Percentiles rank a stretch among this genome's conserved stretches.
Conservation (phyloP, 208 protist species). For the Lotmaria passim region DNA sequence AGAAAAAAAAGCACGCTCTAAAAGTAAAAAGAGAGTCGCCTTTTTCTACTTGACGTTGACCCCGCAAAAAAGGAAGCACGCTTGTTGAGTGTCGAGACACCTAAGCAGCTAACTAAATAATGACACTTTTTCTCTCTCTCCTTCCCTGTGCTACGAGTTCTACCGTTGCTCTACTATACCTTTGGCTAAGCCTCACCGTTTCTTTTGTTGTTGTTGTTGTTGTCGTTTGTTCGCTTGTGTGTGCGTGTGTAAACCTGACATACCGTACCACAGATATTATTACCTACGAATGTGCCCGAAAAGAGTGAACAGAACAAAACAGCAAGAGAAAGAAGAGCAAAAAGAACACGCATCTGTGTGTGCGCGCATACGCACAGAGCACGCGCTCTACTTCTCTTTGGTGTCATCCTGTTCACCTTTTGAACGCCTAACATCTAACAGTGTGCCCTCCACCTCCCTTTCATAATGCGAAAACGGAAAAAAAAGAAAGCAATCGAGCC, state of each 20-base stretch:
- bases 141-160: too few species aligned
- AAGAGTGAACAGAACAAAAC: background rate
- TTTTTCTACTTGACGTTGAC: too few species aligned
- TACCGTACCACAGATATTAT: background rate
- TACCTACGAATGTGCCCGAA: constrained; percentile 15
- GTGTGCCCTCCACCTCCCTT: background rate
- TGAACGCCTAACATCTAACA: constrained; percentile 22
- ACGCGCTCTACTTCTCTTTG: background rate
- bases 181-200: too few species aligned
- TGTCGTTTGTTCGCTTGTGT: too few species aligned
- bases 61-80: too few species aligned
- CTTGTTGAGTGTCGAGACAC: too few species aligned
- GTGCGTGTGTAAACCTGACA: constrained; percentile 14
- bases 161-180: too few species aligned
- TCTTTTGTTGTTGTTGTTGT: constrained; percentile 9
- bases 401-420: background rate
- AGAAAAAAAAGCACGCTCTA: too few species aligned
- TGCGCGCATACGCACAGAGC: background rate
- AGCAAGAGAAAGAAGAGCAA: background rate
- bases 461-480: constrained; percentile 14
- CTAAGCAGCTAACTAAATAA: too few species aligned
- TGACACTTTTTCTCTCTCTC: too few species aligned
- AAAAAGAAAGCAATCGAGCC: background rate
- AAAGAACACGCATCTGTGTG: background rate
- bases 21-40: too few species aligned